These are phyloP conservation scores for Sporothrix globosa DNA, from an alignment of 2,329 filamentous ascomycete species.

Conservation along the genomic window DNA sequence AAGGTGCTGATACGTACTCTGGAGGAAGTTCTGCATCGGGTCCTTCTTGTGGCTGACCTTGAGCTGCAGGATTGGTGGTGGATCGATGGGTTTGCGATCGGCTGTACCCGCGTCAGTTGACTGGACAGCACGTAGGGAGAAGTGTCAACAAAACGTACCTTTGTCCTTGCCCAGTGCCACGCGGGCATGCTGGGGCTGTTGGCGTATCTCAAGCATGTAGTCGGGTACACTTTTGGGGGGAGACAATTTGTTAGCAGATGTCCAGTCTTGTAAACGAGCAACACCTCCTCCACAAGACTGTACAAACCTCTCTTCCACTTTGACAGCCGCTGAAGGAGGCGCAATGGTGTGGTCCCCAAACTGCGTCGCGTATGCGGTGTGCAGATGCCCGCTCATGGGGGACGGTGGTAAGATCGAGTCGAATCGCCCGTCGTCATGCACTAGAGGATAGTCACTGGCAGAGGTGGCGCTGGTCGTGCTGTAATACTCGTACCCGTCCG, in stretches of 20 bases:
- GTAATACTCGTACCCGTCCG: slow-evolving; percentile 23
- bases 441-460: not conserved
- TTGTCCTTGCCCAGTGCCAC: slow-evolving; percentile 76
- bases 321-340: slow-evolving; percentile 27
- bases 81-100: slow-evolving; percentile 87
- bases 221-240: slow-evolving; percentile 35
- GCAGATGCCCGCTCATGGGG: slow-evolving; percentile 35
- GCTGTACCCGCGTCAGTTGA: slow-evolving; percentile 25
- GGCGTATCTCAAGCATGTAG: slow-evolving; percentile 54
- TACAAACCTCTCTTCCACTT: slow-evolving; percentile 33
- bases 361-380: slow-evolving; percentile 31
- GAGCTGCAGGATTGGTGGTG: slow-evolving; percentile 81
- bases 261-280: not conserved
- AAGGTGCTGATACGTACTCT: slow-evolving; percentile 55
- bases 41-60: slow-evolving; percentile 53
- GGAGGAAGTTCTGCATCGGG: slow-evolving; percentile 53
- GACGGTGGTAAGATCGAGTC: slow-evolving; percentile 26
- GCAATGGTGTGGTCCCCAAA: slow-evolving; percentile 34
- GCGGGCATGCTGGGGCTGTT: slow-evolving; percentile 68
- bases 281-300: not conserved
- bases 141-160: slow-evolving; percentile 51
- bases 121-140: not conserved
- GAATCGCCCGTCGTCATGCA: slow-evolving; percentile 26
- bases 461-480: not conserved
- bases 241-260: not conserved